Base-by-base conservation (phyloP, 306 rosid genomes). In the Cicer judaicum region DNA sequence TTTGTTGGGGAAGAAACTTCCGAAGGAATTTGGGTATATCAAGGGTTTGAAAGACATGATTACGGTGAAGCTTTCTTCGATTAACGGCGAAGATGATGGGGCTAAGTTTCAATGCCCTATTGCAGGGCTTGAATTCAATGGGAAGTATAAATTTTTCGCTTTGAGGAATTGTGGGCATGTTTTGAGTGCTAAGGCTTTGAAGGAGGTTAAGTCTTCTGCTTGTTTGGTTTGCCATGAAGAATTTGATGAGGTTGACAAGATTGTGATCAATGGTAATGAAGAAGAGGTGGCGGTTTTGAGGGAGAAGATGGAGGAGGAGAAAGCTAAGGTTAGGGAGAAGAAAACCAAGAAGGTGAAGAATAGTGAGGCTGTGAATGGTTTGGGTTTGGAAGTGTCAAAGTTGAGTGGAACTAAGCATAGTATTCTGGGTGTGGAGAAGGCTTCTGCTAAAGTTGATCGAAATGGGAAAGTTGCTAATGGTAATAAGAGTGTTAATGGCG, bases 21-120 rank as follows among this genome's bases (percentile, higher is more conserved):
- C 99, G 5, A 94, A 88, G 74, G 96, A 79, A n/a, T 94, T 92
- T 73, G 91, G 98, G 29, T 82, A 94, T 47, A 80, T 94, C 0
- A 92, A 84, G 83, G 99, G 99, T 13, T 75, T 94, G 85, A 94
- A 86, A 83, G 97, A 94, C 64, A 94, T 94, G 99, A 80, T 92
- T 14, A 79, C 75, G 8, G 57, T 94, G 41, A 78, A 81, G 70
- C 84, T 92, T 16, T 62, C 83, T 10, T 0, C 57, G 44, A 61
- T 89, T 79, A 90, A 89, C 0, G 92, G 95, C 7, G 50, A 14
- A 0, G 81, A 67, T 15, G 85, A 80, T 19, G 90, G 67, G 41
- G 66, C 85, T 12, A 74, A 69, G 86, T 94, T 90, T 67, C 95
- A 88, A 68, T 94, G 99, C 74, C 97, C 99, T 1, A 54, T 94